These are phyloP conservation scores for Quillaja saponaria DNA, from an alignment of 306 rosid species.

Conservation along the genomic window DNA sequence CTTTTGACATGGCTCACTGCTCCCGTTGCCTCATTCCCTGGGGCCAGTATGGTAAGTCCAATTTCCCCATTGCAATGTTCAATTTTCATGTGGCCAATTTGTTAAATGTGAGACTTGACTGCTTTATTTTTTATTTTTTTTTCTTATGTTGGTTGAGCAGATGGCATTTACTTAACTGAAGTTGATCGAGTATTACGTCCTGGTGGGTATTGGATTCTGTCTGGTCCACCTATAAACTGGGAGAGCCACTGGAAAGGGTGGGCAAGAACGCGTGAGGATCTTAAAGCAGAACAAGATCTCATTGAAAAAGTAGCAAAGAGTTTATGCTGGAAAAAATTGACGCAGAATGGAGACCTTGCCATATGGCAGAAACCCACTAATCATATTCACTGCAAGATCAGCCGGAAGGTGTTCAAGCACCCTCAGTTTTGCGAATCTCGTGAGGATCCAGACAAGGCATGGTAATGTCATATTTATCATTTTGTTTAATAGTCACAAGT, in stretches of 20 bases:
- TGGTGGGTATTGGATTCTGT: constrained; percentile 93
- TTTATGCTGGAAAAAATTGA: constrained; percentile 86
- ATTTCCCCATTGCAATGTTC: neutral
- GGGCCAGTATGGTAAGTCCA: constrained; percentile 63
- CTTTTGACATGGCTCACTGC: constrained; percentile 97
- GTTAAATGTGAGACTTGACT: neutral
- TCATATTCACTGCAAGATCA: constrained; percentile 69
- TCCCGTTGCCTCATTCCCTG: constrained; percentile 99
- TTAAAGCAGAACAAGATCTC: constrained; percentile 57
- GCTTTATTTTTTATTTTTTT: neutral
- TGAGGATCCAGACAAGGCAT: constrained; percentile 83
- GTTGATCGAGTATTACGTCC: constrained; percentile 89
- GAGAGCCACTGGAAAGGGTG: constrained; percentile 80
- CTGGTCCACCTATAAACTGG: constrained; percentile 98
- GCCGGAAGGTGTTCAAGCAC: constrained; percentile 60
- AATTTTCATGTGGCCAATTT: neutral
- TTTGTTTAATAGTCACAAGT: no score
- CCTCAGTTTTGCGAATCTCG: constrained; percentile 62
- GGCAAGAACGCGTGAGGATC: constrained; percentile 71
- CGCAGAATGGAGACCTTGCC: constrained; percentile 73
- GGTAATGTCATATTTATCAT: constrained; percentile 46
- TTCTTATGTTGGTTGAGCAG: constrained; percentile 43
- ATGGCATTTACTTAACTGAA: constrained; percentile 75
- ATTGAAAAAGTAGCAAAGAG: constrained; percentile 79
- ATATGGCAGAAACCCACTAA: constrained; percentile 93